Evolutionary conservation across 2,329 filamentous ascomycete genomes (phyloP).

Genomic region (Zymoseptoria tritici): DNA sequence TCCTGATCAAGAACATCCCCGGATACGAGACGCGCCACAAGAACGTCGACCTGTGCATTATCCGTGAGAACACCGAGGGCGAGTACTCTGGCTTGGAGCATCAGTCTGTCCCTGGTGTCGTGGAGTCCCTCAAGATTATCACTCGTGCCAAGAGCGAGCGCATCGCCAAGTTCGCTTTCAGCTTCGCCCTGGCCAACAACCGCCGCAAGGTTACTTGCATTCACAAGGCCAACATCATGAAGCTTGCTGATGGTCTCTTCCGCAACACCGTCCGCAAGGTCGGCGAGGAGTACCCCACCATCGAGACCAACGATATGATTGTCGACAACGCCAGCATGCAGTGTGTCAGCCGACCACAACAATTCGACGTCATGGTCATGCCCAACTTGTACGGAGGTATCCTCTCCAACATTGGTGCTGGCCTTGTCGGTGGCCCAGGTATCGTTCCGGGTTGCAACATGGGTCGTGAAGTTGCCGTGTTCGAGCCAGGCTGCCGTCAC

Average conservation of each 20-base stretch:
- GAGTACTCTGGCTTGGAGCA: constrained; percentile 99
- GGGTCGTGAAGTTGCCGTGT: constrained; percentile 95
- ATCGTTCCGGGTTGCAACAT: constrained; percentile 99
- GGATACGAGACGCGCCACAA: constrained; percentile 97
- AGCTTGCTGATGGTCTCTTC: constrained; percentile 97
- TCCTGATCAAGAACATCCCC: constrained; percentile 98
- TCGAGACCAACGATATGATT: constrained; percentile 99
- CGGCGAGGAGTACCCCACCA: constrained; percentile 88
- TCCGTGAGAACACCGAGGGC: constrained; percentile 99
- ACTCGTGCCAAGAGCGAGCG: constrained; percentile 98
- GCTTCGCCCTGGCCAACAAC: constrained; percentile 96
- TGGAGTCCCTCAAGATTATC: constrained; percentile 99
- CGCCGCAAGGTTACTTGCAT: constrained; percentile 99
- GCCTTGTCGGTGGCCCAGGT: constrained; percentile 91
- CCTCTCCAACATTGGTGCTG: constrained; percentile 96
- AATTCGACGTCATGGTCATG: constrained; percentile 99
- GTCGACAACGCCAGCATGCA: constrained; percentile 99
- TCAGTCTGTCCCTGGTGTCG: constrained; percentile 91
- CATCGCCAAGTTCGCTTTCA: constrained; percentile 97
- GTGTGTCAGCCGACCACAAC: constrained; percentile 89
- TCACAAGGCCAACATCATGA: constrained; percentile 99
- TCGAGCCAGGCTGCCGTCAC: constrained; percentile 98
- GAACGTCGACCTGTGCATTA: constrained; percentile 96
- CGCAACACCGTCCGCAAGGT: constrained; percentile 92
- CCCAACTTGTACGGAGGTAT: constrained; percentile 99